Percentiles rank a stretch among this genome's conserved stretches.
Conservation (phyloP, 208 protist species). For the Trypanosoma platydactyli region DNA sequence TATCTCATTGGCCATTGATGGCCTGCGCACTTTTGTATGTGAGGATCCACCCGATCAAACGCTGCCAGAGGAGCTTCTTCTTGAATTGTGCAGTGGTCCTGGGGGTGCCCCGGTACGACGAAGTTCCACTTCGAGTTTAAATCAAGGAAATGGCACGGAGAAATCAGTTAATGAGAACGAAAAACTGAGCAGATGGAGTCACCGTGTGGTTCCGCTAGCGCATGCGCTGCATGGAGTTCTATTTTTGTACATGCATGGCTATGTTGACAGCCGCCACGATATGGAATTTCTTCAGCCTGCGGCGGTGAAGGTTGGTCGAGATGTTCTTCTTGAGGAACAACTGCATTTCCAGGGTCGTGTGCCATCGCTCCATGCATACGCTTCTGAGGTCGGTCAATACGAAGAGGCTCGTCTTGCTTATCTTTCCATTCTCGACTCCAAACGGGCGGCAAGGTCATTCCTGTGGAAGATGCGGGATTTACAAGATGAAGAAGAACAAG, state of each 20-base stretch:
- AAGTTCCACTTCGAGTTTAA: not conserved
- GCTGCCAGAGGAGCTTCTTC: constrained; percentile 6
- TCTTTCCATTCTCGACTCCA: constrained; percentile 16
- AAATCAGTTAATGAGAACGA: not conserved
- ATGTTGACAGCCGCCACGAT: constrained; percentile 75
- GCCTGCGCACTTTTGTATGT: constrained; percentile 27
- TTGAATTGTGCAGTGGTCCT: not conserved
- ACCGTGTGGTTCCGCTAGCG: constrained; percentile 42
- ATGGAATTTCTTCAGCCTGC: constrained; percentile 57
- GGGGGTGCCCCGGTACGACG: not conserved
- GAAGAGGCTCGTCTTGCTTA: constrained; percentile 49
- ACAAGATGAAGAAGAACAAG: constrained; percentile 35
- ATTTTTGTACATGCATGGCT: constrained; percentile 48
- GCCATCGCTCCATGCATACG: constrained; percentile 52
- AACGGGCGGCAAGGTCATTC: constrained; percentile 29
- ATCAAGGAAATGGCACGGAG: not conserved
- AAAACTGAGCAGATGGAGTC: constrained; percentile 18
- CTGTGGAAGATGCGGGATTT: constrained; percentile 36
- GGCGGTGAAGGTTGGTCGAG: constrained; percentile 57
- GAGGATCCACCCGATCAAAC: constrained; percentile 22
- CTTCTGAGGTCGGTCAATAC: constrained; percentile 50
- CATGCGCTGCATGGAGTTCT: constrained; percentile 47
- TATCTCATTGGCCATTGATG: constrained; percentile 22
- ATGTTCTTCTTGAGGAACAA: constrained; percentile 37
- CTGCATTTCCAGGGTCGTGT: constrained; percentile 47